Conservation (phyloP, 257 asterid genomes). For the Prunella vulgaris region DNA sequence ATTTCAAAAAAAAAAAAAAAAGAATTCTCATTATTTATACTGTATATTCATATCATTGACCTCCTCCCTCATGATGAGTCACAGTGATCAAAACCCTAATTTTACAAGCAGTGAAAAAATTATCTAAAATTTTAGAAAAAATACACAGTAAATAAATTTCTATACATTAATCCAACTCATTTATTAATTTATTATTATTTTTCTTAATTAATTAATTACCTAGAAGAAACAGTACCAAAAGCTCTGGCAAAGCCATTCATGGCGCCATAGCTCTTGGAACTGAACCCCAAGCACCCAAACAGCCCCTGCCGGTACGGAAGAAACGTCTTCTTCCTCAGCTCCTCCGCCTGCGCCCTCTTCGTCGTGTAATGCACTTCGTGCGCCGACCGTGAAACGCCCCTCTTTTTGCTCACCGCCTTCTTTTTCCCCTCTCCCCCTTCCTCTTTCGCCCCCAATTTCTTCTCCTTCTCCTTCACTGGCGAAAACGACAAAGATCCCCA, state of each 20-base stretch:
- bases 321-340: constrained; percentile 78
- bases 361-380: constrained; percentile 83
- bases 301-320: constrained; percentile 68
- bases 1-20: too few species aligned
- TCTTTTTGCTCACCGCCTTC: constrained; percentile 40
- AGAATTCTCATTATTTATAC: too few species aligned
- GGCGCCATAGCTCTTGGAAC: constrained; percentile 73
- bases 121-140: neutral
- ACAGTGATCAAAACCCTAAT: neutral
- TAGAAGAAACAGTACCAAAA: constrained; percentile 63
- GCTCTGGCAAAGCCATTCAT: constrained; percentile 76
- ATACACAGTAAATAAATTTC: neutral
- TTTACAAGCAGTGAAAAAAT: neutral
- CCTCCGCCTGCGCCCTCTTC: constrained; percentile 79
- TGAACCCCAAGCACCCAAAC: constrained; percentile 73
- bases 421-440: constrained; percentile 30
- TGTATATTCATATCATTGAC: neutral
- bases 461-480: constrained; percentile 49
- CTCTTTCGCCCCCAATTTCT: constrained; percentile 30
- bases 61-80: neutral
- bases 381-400: constrained; percentile 50
- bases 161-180: constrained; percentile 3
- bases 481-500: constrained; percentile 67
- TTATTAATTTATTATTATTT: too few species aligned
- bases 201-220: constrained; percentile 12